Percentiles rank a stretch among this genome's conserved stretches.
Conservation (phyloP, 2,329 filamentous ascomycete genomes). For the Penicillium sp. region DNA sequence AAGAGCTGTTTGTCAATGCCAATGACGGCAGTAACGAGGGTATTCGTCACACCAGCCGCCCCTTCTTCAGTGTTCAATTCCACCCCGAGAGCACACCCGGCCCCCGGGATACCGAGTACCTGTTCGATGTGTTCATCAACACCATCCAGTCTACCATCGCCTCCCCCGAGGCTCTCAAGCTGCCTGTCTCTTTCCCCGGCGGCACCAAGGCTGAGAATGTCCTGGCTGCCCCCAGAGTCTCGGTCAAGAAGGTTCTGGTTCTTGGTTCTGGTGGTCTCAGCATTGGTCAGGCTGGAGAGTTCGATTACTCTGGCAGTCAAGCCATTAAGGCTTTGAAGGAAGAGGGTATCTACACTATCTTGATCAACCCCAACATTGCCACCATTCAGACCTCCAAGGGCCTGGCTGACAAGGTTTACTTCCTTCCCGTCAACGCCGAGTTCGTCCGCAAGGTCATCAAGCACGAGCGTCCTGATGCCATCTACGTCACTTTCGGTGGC, state of each 20-base stretch:
- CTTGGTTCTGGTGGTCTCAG: constrained; percentile 92
- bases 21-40: constrained; percentile 98
- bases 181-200: constrained; percentile 82
- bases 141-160: constrained; percentile 71
- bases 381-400: constrained; percentile 99
- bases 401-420: constrained; percentile 97
- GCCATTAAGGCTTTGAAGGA: constrained; percentile 98
- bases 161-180: constrained; percentile 63
- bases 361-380: constrained; percentile 99
- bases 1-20: constrained; percentile 94
- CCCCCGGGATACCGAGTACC: constrained; percentile 89
- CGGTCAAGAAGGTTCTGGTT: constrained; percentile 91
- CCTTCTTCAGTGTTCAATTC: constrained; percentile 99
- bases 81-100: constrained; percentile 96
- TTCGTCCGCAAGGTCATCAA: constrained; percentile 97
- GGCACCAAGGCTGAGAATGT: constrained; percentile 77
- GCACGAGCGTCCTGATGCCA: constrained; percentile 90
- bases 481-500: constrained; percentile 96
- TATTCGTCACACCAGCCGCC: constrained; percentile 79
- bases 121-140: constrained; percentile 95
- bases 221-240: constrained; percentile 70
- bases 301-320: constrained; percentile 97
- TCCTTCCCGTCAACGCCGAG: constrained; percentile 92
- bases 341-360: constrained; percentile 94
- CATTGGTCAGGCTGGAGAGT: constrained; percentile 97